These are phyloP conservation scores for Diaporthe longicolla DNA, from an alignment of 2,329 filamentous ascomycete species.

Conservation along the genomic window DNA sequence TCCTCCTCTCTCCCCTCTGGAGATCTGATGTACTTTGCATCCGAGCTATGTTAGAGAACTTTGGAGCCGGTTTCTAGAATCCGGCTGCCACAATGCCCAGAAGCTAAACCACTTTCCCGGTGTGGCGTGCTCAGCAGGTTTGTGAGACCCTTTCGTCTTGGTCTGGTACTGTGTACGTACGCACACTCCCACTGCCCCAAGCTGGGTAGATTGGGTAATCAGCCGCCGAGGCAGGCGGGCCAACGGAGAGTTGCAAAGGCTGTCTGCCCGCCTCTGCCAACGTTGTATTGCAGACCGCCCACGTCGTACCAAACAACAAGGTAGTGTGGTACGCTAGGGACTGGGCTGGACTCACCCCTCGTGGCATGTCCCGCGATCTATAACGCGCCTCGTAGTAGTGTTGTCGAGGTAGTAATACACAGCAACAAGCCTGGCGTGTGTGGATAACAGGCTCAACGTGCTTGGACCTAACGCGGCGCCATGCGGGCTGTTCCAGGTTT, in stretches of 20 bases:
- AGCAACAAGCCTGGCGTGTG: not conserved
- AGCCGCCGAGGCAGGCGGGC: conserved; percentile 14
- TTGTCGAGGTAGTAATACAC: not conserved
- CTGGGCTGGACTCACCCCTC: conserved; percentile 23
- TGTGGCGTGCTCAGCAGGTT: not conserved
- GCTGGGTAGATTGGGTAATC: not conserved
- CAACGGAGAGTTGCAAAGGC: not conserved
- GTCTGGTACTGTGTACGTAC: not conserved
- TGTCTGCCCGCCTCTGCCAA: not conserved
- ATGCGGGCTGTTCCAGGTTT: conserved; percentile 32
- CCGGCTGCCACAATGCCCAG: not conserved
- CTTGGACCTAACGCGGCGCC: conserved; percentile 23
- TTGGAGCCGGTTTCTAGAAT: conserved; percentile 1
- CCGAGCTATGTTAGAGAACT: conserved; percentile 12
- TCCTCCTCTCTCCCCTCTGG: not conserved
- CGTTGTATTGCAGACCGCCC: conserved; percentile 23
- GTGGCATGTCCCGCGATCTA: conserved; percentile 29
- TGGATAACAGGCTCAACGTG: not conserved
- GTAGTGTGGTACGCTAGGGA: conserved; percentile 20
- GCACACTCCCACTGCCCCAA: not conserved
- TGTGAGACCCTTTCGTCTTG: too few species aligned
- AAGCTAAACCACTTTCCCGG: not conserved
- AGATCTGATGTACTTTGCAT: conserved; percentile 15
- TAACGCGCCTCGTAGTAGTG: not conserved
- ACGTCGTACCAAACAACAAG: conserved; percentile 28